Percentiles rank a stretch among this genome's conserved stretches.
Conservation (phyloP, 352 stramenopile species). For the Phytopythium aichiense region DNA sequence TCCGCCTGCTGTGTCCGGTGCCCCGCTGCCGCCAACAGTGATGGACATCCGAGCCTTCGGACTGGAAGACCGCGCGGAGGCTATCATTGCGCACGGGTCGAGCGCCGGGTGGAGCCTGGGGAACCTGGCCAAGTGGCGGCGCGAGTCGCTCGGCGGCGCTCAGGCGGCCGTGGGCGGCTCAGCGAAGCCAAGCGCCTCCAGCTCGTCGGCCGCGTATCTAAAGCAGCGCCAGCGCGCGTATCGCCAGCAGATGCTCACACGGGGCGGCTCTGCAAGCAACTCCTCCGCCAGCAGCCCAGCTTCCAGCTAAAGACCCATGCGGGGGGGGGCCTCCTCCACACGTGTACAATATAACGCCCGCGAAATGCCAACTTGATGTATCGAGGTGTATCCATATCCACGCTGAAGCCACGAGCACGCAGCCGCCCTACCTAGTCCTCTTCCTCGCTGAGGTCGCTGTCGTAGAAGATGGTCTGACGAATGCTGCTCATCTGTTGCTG, state of each 20-base stretch:
- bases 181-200: conserved; percentile 1
- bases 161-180: not conserved
- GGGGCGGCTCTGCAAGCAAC: not conserved
- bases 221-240: conserved; percentile 67
- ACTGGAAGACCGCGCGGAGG: conserved; percentile 72
- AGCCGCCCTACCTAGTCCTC: conserved; percentile 26
- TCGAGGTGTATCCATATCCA: not conserved
- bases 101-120: conserved; percentile 49
- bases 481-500: conserved; percentile 64
- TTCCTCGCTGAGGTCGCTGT: conserved; percentile 80
- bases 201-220: conserved; percentile 36
- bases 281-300: not conserved
- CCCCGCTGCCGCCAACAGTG: conserved; percentile 12
- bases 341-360: not conserved
- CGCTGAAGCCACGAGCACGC: not conserved
- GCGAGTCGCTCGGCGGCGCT: conserved; percentile 29
- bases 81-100: conserved; percentile 45
- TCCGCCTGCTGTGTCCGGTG: not conserved
- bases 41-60: conserved; percentile 67
- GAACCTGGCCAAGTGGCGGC: conserved; percentile 63
- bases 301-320: not conserved
- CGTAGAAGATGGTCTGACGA: conserved; percentile 82
- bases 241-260: conserved; percentile 51
- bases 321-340: too few relatives aligned
- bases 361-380: not conserved